Evolutionary conservation across 177 flowering plant genomes (phyloP).

Genomic region (Telopea speciosissima): DNA sequence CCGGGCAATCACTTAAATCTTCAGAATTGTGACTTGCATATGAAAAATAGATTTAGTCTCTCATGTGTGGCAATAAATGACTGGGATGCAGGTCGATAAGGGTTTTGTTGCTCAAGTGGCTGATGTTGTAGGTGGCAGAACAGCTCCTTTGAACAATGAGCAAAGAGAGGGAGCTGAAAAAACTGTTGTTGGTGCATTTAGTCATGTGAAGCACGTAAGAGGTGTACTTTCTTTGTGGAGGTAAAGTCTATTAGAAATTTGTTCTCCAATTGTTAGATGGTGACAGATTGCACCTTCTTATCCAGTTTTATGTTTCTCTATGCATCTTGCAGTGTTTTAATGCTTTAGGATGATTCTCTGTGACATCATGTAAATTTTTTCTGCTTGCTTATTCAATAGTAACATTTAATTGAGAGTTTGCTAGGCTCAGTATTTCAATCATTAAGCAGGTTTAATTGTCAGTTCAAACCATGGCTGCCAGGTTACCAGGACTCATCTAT

Average conservation of each 20-base stretch:
- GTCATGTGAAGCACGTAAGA: constrained; percentile 84
- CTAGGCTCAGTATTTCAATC: no score
- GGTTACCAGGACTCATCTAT: background rate
- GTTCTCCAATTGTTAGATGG: background rate
- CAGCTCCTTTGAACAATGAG: constrained; percentile 83
- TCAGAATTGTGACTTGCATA: background rate
- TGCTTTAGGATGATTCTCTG: background rate
- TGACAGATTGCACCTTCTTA: background rate
- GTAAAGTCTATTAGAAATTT: constrained; percentile 23
- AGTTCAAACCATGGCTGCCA: background rate
- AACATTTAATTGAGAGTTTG: background rate
- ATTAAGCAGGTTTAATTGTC: no score
- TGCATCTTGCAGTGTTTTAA: background rate
- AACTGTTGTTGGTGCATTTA: constrained; percentile 83
- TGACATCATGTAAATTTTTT: background rate
- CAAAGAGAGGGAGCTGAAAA: constrained; percentile 74
- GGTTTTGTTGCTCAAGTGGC: constrained; percentile 99
- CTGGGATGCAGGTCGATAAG: constrained; percentile 69
- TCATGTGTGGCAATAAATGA: background rate
- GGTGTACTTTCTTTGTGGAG: constrained; percentile 97
- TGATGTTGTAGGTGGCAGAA: constrained; percentile 76
- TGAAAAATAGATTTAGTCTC: background rate
- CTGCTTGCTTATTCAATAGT: background rate
- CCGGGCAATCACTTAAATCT: constrained; percentile 47
- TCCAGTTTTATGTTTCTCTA: background rate